Evolutionary conservation across 176 grass and related monocot species (phyloP), one percentile per base, ranked within the genome.

Genomic region (sorghum (Sorghum bicolor)): DNA sequence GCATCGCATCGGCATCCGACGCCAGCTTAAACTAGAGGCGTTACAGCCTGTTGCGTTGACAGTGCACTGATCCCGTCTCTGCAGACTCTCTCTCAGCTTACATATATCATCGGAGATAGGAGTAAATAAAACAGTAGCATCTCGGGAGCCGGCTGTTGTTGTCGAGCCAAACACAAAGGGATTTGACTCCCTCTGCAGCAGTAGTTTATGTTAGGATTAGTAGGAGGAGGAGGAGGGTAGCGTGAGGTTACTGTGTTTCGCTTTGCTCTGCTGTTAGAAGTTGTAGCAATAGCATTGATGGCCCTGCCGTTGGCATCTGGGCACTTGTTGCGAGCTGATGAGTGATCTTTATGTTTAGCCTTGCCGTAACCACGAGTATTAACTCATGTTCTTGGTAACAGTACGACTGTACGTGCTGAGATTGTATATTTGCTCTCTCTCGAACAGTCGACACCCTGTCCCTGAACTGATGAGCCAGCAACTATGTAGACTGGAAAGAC

Each of bases 11-110:
- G 37, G 4, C 74, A 20, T 20, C 36, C 52, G 41, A 20, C n/a
- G 50, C 17, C 38, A 15, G 58, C 24, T n/a, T 76, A 75, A 77
- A 82, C 34, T 85, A 81, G 17, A 40, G 39, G 7, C 2, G 19
- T 34, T 61, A 77, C 83, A 89, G 83, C 28, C 88, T 86, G 83
- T 82, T 57, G 41, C 82, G 20, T 71, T 89, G 72, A 72, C 77
- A 67, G 62, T 53, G 44, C 44, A 17, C 44, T 20, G 12, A 30
- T 64, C 70, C 62, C 38, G 16, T 43, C 76, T 28, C 76, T n/a
- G n/a, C n/a, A 28, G 33, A 15, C 75, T 40, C 55, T 25, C 75
- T 40, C 55, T 25, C 14, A 17, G 43, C 43, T 45, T 50, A 50
- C 44, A 19, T 41, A 41, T 16, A 77, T 9, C 55, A 63, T 75